Evolutionary conservation across 2,329 filamentous ascomycete genomes (phyloP).

Genomic region (Pseudopithomyces maydicus): DNA sequence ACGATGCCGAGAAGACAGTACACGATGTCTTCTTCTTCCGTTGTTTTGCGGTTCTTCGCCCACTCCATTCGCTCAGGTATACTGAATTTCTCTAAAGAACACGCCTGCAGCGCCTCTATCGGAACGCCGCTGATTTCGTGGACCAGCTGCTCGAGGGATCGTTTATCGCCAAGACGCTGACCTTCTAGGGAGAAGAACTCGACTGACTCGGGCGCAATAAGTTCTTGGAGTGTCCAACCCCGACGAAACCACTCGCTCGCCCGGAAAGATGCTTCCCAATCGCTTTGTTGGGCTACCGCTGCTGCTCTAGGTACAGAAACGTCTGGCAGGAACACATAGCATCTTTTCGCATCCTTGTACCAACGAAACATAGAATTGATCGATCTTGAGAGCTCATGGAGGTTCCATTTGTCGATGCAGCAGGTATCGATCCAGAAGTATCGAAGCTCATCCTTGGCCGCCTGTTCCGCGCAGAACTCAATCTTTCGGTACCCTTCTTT

Average conservation of each 20-base stretch:
- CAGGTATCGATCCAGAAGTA: conserved; percentile 30
- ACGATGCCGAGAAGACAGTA: conserved; percentile 30
- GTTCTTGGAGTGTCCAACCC: conserved; percentile 17
- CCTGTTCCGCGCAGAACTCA: conserved; percentile 24
- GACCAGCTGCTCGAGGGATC: conserved; percentile 16
- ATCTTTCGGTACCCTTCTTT: conserved; percentile 23
- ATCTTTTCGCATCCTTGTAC: conserved; percentile 20
- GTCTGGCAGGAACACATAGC: conserved; percentile 23
- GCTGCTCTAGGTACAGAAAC: conserved; percentile 12
- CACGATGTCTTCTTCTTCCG: conserved; percentile 26
- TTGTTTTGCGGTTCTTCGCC: conserved; percentile 25
- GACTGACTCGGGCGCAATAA: conserved; percentile 12
- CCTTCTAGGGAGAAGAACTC: conserved; percentile 19
- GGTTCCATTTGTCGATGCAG: conserved; percentile 25
- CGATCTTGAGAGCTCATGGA: conserved; percentile 15
- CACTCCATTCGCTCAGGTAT: conserved; percentile 22
- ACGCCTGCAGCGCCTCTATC: conserved; percentile 15
- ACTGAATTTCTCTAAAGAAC: conserved; percentile 21
- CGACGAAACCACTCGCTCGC: conserved; percentile 19
- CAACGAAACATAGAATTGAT: conserved; percentile 12
- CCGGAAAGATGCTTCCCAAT: conserved; percentile 19
- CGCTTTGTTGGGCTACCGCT: conserved; percentile 4
- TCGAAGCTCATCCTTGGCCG: conserved; percentile 21
- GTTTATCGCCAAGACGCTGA: conserved; percentile 14
- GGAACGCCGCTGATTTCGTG: conserved; percentile 20